Conservation (phyloP, 306 rosid species). For the Mucuna pruriens region DNA sequence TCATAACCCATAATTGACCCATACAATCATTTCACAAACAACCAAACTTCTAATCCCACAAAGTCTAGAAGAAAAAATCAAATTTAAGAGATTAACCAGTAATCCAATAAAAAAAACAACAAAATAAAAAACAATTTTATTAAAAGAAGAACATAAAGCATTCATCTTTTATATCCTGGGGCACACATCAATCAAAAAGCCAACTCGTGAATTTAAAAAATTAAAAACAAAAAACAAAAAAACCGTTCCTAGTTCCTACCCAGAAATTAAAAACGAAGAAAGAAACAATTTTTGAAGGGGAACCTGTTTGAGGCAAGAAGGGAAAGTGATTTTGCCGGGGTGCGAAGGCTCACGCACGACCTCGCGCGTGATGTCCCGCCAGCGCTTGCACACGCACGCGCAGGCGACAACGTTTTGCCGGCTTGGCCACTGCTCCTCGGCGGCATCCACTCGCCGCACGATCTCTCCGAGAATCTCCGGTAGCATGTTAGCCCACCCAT, state of each 20-base stretch:
- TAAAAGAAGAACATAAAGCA: not conserved
- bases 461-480: constrained; percentile 93
- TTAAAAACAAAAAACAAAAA: not conserved
- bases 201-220: not conserved
- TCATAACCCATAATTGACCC: not conserved
- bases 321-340: constrained; percentile 82
- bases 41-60: constrained; percentile 3
- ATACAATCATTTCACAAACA: not conserved
- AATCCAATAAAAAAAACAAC: not conserved
- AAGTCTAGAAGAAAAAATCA: not conserved
- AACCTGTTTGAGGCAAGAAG: constrained; percentile 97
- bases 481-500: constrained; percentile 76
- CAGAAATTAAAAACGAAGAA: not conserved
- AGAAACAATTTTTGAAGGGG: not conserved
- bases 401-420: constrained; percentile 86
- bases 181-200: constrained; percentile 17
- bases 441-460: constrained; percentile 70
- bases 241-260: not conserved
- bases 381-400: constrained; percentile 92
- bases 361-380: constrained; percentile 86
- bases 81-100: not conserved
- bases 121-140: not conserved
- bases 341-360: constrained; percentile 58
- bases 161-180: not conserved
- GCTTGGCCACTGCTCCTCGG: constrained; percentile 81